Evolutionary conservation across 2,329 filamentous ascomycete species (phyloP).

Genomic region (Sclerotinia subarctica): DNA sequence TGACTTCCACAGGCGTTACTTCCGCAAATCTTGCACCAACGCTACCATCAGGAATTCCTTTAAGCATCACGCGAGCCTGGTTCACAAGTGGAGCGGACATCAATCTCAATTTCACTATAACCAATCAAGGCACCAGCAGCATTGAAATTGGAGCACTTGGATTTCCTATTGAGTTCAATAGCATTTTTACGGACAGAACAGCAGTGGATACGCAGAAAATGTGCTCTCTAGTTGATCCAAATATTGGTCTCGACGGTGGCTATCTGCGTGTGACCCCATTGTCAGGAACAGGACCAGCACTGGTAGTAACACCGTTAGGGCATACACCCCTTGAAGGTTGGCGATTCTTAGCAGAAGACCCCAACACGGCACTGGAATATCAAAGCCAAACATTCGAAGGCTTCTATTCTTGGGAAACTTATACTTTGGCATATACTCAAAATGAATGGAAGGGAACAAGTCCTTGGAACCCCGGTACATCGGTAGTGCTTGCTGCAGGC

Average conservation of each 20-base stretch:
- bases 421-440: constrained; percentile 53
- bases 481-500: constrained; percentile 45
- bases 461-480: constrained; percentile 56
- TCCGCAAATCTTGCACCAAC: constrained; percentile 45
- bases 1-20: constrained; percentile 38
- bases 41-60: constrained; percentile 39
- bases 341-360: constrained; percentile 49
- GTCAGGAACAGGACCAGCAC: constrained; percentile 50
- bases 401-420: constrained; percentile 58
- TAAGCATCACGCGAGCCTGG: constrained; percentile 53
- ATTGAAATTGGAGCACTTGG: constrained; percentile 57
- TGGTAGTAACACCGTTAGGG: constrained; percentile 48
- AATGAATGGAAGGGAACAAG: constrained; percentile 50
- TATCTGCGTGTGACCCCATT: constrained; percentile 54
- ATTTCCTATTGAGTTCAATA: constrained; percentile 60
- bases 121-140: constrained; percentile 42
- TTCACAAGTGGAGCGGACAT: constrained; percentile 48
- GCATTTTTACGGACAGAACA: constrained; percentile 53
- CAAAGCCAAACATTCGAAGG: constrained; percentile 57
- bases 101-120: constrained; percentile 50
- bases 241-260: constrained; percentile 58
- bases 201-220: constrained; percentile 48
- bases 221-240: constrained; percentile 57
- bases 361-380: constrained; percentile 44
- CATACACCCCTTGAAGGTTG: constrained; percentile 53